Percentiles rank a stretch among this genome's conserved stretches.
Evolutionary conservation across 352 stramenopile species (phyloP).

Genomic region (Pythium sukuiense): DNA sequence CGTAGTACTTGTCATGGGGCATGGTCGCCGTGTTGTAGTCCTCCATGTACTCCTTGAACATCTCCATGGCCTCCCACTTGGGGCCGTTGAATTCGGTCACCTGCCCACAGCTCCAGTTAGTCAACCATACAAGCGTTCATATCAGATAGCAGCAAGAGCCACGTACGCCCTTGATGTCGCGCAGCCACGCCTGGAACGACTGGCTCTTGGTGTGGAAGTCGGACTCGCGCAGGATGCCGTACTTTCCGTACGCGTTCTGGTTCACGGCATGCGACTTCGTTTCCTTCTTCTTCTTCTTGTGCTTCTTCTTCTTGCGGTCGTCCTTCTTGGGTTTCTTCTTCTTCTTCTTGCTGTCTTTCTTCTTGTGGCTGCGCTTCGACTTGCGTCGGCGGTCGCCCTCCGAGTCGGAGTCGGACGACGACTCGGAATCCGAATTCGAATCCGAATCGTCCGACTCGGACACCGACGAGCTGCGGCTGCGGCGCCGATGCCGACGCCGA

Average conservation of each 20-base stretch:
- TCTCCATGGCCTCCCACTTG: constrained; percentile 88
- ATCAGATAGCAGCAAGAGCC: background rate
- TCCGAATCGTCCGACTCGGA: constrained; percentile 25
- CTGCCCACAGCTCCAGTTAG: constrained; percentile 15
- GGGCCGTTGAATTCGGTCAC: constrained; percentile 83
- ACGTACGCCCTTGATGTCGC: constrained; percentile 90
- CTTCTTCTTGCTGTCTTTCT: constrained; percentile 28
- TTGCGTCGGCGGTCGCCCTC: constrained; percentile 26
- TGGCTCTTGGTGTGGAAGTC: constrained; percentile 91
- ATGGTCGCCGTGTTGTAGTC: constrained; percentile 98
- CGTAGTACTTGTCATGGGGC: constrained; percentile 97
- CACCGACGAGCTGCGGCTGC: constrained; percentile 36
- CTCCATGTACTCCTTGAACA: constrained; percentile 94
- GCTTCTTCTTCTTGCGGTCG: constrained; percentile 28
- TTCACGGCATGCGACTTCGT: constrained; percentile 56
- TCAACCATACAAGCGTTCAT: background rate
- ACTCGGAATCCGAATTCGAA: constrained; percentile 27
- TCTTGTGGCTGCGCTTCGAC: constrained; percentile 25
- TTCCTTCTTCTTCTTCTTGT: constrained; percentile 22
- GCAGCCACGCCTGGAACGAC: constrained; percentile 95
- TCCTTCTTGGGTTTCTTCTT: constrained; percentile 26
- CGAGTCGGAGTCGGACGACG: constrained; percentile 16
- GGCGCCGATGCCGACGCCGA: constrained; percentile 22
- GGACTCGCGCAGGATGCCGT: constrained; percentile 93
- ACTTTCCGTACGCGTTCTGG: constrained; percentile 95